Conservation (phyloP, 1,284 basidiomycete genomes). For the Ustilago lituana region DNA sequence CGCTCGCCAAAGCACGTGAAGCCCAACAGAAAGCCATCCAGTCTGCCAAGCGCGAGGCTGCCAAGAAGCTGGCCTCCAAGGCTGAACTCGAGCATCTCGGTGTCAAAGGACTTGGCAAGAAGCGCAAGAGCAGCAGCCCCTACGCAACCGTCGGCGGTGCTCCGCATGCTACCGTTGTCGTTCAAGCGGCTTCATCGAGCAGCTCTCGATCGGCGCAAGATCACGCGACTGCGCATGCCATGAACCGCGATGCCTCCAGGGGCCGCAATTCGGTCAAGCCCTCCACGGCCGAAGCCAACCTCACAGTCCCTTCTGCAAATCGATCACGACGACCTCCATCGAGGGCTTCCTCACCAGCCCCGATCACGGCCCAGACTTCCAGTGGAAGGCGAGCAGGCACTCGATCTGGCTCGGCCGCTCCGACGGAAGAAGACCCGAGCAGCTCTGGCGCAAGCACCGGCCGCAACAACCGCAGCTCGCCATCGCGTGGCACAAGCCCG, state of each 20-base stretch:
- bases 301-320: constrained; percentile 30
- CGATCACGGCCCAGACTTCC: constrained; percentile 20
- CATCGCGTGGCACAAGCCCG: constrained; percentile 37
- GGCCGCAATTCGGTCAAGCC: constrained; percentile 35
- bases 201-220: constrained; percentile 12
- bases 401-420: constrained; percentile 26
- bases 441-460: constrained; percentile 5
- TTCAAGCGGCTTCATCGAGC: constrained; percentile 13
- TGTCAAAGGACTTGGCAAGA: constrained; percentile 57
- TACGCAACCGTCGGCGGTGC: constrained; percentile 39
- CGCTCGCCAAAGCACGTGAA: constrained; percentile 55
- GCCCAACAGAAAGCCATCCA: constrained; percentile 43
- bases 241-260: constrained; percentile 41
- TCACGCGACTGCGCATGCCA: constrained; percentile 10
- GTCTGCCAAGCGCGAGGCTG: constrained; percentile 48
- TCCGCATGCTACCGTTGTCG: not conserved
- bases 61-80: constrained; percentile 50
- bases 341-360: constrained; percentile 38
- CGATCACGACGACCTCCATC: constrained; percentile 46
- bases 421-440: constrained; percentile 23
- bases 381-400: constrained; percentile 19
- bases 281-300: constrained; percentile 16
- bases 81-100: constrained; percentile 61
- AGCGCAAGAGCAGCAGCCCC: constrained; percentile 61
- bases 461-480: constrained; percentile 12